phyloP scores from a whole-genome alignment of 2,329 filamentous ascomycete genomes.

The Stemphylium beticola region DNA sequence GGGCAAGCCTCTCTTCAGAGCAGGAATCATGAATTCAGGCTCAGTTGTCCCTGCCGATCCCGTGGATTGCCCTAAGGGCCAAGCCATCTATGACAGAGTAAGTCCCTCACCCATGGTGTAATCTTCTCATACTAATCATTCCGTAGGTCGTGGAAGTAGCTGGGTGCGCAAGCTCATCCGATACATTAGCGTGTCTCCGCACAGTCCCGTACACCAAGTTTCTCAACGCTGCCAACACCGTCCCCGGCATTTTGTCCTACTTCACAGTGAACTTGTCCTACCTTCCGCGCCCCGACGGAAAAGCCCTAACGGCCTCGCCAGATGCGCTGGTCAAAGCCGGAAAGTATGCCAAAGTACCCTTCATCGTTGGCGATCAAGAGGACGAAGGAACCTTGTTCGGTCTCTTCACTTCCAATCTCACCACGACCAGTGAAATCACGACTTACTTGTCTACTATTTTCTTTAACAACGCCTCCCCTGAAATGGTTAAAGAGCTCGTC shows the following conservation, averaged over 20 bases:
- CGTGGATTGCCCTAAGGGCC: constrained; percentile 70
- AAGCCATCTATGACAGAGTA: constrained; percentile 62
- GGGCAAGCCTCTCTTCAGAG: constrained; percentile 75
- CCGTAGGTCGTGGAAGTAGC: constrained; percentile 54
- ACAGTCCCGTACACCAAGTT: constrained; percentile 54
- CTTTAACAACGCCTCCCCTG: constrained; percentile 63
- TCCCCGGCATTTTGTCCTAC: constrained; percentile 72
- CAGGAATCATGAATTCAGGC: constrained; percentile 70
- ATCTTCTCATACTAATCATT: constrained; percentile 62
- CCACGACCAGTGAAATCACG: constrained; percentile 63
- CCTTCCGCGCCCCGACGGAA: constrained; percentile 74
- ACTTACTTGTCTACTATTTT: constrained; percentile 67
- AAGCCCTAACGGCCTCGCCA: constrained; percentile 65
- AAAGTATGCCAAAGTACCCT: constrained; percentile 64
- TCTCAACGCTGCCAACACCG: constrained; percentile 71
- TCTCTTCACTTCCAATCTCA: constrained; percentile 72
- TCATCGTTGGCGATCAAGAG: constrained; percentile 77
- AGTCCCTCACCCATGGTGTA: background rate
- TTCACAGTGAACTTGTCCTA: constrained; percentile 73
- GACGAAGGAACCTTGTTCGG: constrained; percentile 80
- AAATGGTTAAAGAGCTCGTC: constrained; percentile 63
- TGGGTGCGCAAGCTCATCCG: constrained; percentile 51
- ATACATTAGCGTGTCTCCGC: constrained; percentile 59
- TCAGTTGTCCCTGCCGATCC: constrained; percentile 51
- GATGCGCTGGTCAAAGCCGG: constrained; percentile 63